phyloP scores from a whole-genome alignment of 805 yeast species.

The Scheffersomyces ergatensis region DNA sequence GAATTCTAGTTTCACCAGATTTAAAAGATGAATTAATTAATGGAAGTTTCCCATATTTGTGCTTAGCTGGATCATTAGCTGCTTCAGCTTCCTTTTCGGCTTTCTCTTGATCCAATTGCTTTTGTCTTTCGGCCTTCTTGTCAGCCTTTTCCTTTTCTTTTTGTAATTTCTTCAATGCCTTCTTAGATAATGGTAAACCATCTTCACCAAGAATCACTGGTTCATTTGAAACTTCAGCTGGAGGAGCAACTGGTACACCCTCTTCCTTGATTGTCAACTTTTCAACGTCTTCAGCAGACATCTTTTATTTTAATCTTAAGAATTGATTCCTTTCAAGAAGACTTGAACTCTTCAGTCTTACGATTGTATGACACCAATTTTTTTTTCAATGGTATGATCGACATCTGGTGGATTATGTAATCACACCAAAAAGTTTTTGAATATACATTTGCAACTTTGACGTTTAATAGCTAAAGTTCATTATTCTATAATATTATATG shows the following conservation, averaged over 20 bases:
- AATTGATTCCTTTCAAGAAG: not conserved
- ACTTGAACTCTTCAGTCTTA: conserved; percentile 1
- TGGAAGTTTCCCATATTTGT: conserved; percentile 85
- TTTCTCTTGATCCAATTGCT: conserved; percentile 79
- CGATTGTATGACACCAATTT: no score
- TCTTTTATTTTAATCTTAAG: no score
- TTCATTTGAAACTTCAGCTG: conserved; percentile 19
- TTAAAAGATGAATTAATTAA: conserved; percentile 73
- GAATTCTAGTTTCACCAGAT: conserved; percentile 63
- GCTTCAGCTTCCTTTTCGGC: conserved; percentile 68
- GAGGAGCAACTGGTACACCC: conserved; percentile 9
- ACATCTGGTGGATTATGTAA: no score
- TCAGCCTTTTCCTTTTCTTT: conserved; percentile 89
- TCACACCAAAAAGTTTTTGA: no score
- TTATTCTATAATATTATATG: no score
- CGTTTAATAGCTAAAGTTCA: no score
- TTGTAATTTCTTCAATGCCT: conserved; percentile 91
- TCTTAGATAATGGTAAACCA: conserved; percentile 87
- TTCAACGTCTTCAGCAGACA: conserved; percentile 26
- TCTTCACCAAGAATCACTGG: conserved; percentile 53
- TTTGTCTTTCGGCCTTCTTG: conserved; percentile 92
- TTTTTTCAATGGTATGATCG: no score
- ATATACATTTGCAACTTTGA: no score
- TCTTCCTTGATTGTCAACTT: conserved; percentile 16
- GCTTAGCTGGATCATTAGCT: conserved; percentile 84